A percentile compares a stretch with the other conserved stretches of the same genome.
Evolutionary conservation across 192 early-diverging fungal genomes (phyloP).

Genomic region (Helicostylum pulchrum): DNA sequence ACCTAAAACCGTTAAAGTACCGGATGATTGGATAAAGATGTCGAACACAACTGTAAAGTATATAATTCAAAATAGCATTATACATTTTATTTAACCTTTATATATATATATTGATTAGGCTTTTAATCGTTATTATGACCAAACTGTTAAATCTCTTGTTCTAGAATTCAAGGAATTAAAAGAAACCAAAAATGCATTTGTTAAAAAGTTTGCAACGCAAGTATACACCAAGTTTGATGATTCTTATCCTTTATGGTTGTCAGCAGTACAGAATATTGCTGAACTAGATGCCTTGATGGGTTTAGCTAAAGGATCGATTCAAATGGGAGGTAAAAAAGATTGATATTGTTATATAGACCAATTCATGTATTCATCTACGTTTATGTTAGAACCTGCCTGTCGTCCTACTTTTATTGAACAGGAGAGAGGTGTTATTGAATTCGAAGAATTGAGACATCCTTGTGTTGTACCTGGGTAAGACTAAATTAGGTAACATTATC

Average conservation of each 20-base stretch:
- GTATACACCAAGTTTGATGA: constrained; percentile 87
- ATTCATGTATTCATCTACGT: background rate
- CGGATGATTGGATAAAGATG: constrained; percentile 69
- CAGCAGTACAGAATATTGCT: constrained; percentile 67
- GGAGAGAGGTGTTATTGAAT: constrained; percentile 66
- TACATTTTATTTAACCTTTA: background rate
- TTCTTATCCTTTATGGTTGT: constrained; percentile 67
- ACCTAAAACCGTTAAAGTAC: constrained; percentile 70
- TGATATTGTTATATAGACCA: background rate
- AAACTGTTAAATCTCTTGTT: constrained; percentile 59
- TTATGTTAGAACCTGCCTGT: constrained; percentile 66
- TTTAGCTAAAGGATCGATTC: constrained; percentile 61
- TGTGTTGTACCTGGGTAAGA: constrained; percentile 71
- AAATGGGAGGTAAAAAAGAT: constrained; percentile 58
- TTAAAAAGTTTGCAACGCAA: constrained; percentile 67
- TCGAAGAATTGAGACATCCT: constrained; percentile 91
- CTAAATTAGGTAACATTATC: background rate
- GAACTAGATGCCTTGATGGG: constrained; percentile 87
- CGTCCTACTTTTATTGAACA: constrained; percentile 80
- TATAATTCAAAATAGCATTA: background rate
- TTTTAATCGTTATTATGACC: constrained; percentile 83
- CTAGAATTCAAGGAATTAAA: constrained; percentile 73
- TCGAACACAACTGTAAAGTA: constrained; percentile 72
- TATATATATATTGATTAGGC: constrained; percentile 36
- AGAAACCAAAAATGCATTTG: constrained; percentile 74